Evolutionary conservation across 176 grass and related monocot genomes (phyloP).

Genomic region (Aegilops tauschii): DNA sequence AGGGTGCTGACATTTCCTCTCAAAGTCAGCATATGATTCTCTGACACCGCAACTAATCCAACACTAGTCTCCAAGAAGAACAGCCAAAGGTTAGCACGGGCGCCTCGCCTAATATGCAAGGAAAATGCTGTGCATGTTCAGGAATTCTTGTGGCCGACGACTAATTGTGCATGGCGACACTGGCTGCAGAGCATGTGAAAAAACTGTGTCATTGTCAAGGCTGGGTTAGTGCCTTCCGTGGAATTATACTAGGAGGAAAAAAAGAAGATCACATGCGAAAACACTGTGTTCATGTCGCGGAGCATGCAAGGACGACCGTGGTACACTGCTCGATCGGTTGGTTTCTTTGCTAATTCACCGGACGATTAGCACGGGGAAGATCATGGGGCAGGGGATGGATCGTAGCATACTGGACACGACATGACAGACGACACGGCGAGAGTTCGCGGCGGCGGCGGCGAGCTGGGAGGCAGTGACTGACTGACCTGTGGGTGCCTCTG

Average conservation of each 20-base stretch:
- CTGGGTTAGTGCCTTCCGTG: background rate
- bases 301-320: background rate
- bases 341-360: background rate
- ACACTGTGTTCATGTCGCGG: too few species aligned
- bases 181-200: background rate
- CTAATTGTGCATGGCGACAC: background rate
- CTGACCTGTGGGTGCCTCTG: conserved; percentile 60
- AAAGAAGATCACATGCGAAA: too few species aligned
- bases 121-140: background rate
- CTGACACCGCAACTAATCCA: background rate
- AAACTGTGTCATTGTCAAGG: too few species aligned
- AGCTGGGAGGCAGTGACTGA: background rate
- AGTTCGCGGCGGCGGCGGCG: background rate
- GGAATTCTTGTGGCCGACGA: background rate
- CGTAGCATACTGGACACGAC: background rate
- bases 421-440: background rate
- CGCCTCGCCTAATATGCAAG: background rate
- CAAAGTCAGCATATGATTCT: background rate
- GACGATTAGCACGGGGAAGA: background rate
- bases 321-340: too few species aligned
- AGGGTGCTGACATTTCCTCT: conserved; percentile 17
- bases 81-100: conserved; percentile 1
- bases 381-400: background rate
- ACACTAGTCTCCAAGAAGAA: background rate
- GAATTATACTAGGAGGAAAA: background rate